These are phyloP conservation scores for Pyrrhoderma noxium DNA, from an alignment of 1,284 basidiomycete species.

Conservation along the genomic window DNA sequence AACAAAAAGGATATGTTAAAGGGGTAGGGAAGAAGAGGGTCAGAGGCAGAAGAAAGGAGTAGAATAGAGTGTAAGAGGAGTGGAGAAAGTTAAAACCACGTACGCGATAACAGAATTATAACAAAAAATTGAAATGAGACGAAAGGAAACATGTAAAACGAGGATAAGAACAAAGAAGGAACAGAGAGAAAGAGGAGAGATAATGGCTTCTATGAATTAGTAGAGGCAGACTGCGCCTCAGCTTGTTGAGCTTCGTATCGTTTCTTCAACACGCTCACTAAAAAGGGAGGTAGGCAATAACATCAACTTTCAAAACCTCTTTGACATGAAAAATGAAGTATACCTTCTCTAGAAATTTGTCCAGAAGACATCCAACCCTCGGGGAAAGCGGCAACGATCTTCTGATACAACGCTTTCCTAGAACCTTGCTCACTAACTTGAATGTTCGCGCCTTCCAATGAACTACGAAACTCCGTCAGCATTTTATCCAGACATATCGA, in stretches of 20 bases:
- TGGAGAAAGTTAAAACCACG: too few relatives aligned
- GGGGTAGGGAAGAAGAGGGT: too few relatives aligned
- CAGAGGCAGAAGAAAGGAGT: too few relatives aligned
- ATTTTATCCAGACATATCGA: too few relatives aligned
- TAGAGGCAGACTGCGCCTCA: background rate
- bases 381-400: constrained; percentile 71
- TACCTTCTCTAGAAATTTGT: constrained; percentile 42
- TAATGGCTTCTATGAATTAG: background rate
- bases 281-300: background rate
- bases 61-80: too few relatives aligned
- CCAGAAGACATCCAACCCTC: constrained; percentile 60
- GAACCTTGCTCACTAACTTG: constrained; percentile 73
- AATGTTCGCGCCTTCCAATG: constrained; percentile 56
- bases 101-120: too few relatives aligned
- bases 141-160: background rate
- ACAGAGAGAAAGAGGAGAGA: background rate
- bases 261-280: constrained; percentile 76
- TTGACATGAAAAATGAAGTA: constrained; percentile 26
- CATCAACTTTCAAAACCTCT: constrained; percentile 47
- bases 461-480: too few relatives aligned
- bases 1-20: too few relatives aligned
- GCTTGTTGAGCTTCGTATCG: constrained; percentile 21
- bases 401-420: constrained; percentile 71
- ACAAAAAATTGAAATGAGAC: too few relatives aligned
- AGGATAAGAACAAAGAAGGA: background rate